Conservation (phyloP, 169 alveolate species). For the Plasmodium inui region DNA sequence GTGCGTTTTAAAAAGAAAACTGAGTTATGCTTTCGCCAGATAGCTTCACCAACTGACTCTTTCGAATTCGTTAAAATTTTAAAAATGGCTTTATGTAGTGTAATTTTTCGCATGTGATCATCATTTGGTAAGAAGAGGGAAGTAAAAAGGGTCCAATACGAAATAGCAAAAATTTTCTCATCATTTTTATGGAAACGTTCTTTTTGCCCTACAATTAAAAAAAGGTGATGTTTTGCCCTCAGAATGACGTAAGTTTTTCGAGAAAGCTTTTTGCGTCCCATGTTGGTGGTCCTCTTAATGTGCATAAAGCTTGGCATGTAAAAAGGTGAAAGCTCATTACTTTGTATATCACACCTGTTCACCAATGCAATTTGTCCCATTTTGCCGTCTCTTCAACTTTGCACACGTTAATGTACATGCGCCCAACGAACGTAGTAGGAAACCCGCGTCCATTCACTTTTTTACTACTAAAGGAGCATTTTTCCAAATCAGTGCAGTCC, state of each 20-base stretch:
- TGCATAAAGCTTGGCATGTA: background rate
- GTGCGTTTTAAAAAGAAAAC: background rate
- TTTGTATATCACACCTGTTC: background rate
- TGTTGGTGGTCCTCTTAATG: background rate
- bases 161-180: conserved; percentile 1
- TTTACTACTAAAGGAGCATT: background rate
- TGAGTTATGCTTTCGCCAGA: background rate
- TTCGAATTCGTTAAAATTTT: background rate
- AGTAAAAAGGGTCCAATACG: background rate
- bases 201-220: background rate
- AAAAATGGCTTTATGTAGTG: background rate
- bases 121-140: background rate
- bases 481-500: background rate
- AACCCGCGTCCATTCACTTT: background rate
- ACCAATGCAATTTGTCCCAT: background rate
- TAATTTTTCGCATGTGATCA: background rate
- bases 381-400: background rate
- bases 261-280: background rate
- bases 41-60: background rate
- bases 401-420: background rate
- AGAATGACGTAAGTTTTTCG: background rate
- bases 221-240: background rate
- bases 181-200: background rate
- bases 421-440: background rate
- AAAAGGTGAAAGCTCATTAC: background rate